Evolutionary conservation across 345 rosid genomes (phyloP).

Genomic region (Excoecaria cochinchinensis): DNA sequence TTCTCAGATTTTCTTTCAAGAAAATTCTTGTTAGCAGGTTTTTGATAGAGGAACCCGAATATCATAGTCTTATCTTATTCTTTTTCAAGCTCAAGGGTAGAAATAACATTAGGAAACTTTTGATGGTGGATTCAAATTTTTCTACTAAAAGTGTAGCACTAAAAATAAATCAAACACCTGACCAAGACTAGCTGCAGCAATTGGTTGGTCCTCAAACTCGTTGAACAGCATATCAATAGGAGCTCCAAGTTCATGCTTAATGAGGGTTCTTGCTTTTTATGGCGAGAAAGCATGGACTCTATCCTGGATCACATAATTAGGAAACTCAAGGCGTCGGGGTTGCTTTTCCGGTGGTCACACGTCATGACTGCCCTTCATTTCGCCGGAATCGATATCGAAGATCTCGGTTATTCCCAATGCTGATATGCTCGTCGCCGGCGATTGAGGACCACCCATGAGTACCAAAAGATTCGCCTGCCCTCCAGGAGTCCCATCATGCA

Average conservation of each 20-base stretch:
- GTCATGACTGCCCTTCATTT: no score
- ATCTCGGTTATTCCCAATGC: no score
- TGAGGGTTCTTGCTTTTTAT: slow-evolving; percentile 67
- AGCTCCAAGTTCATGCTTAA: slow-evolving; percentile 79
- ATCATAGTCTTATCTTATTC: background rate
- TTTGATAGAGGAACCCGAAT: background rate
- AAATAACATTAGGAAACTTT: background rate
- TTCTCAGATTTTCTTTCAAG: background rate
- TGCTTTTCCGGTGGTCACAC: no score
- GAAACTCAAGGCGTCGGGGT: no score
- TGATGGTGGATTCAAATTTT: background rate
- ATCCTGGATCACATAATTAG: slow-evolving; percentile 48
- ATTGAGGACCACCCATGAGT: no score
- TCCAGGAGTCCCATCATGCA: no score
- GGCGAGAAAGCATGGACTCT: slow-evolving; percentile 94
- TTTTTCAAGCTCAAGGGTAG: background rate
- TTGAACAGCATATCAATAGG: slow-evolving; percentile 59
- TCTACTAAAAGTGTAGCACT: slow-evolving; percentile 5
- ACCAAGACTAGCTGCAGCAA: slow-evolving; percentile 99
- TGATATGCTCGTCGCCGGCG: no score
- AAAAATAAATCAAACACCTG: slow-evolving; percentile 64
- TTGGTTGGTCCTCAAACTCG: slow-evolving; percentile 88
- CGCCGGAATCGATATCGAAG: no score
- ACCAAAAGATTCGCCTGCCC: no score
- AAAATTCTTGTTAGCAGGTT: background rate